Base-by-base conservation (phyloP, 768 basidiomycete species). In the Agrocybe pediades region DNA sequence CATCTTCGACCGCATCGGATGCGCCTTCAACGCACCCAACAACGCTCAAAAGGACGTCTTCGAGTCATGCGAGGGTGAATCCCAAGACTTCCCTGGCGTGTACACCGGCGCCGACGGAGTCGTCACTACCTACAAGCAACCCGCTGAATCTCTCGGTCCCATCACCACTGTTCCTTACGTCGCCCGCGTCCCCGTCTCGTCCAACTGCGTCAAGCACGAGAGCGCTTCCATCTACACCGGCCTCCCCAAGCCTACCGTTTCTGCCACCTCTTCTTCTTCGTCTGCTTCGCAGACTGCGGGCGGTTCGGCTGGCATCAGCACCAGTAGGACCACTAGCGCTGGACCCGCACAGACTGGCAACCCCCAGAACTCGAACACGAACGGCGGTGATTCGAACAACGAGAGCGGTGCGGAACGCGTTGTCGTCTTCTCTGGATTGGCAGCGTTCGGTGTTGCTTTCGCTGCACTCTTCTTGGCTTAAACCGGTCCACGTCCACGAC, bases 1-100 rank as follows among this genome's bases (percentile, higher is more conserved):
- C 76, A 79, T 83, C 57, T 86, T 74, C 55, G 89, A 91, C 64
- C 86, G 85, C 52, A 85, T 90, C 46, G 91, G 92, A 8, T 86
- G 87, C 61, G 62, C 55, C 2, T 91, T 84, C 75, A 92, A 91
- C 65, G 85, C 81, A 17, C 90, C 90, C 15, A 83, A 79, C 66
- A 68, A 73, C 29, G 86, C 87, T 29, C 65, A 77, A 46, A 72
- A 84, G 39, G 80, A 78, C 26, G 72, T 74, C 0, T 92, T 89
- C 71, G 81, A 84, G 54, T 70, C 76, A 4, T 93, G 91, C 72
- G 64, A 79, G 4, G 83, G 84, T 19, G 86, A 89, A 73, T 11
- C 68, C 66, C 6, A 74, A 73, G 62, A 67, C 63, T 25, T 67
- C 73, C 19, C 56, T 60, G n/a, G 75, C 74, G 55, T 66, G 57